Evolutionary conservation across 352 stramenopile species (phyloP).

Genomic region (Plasmopara muralis): DNA sequence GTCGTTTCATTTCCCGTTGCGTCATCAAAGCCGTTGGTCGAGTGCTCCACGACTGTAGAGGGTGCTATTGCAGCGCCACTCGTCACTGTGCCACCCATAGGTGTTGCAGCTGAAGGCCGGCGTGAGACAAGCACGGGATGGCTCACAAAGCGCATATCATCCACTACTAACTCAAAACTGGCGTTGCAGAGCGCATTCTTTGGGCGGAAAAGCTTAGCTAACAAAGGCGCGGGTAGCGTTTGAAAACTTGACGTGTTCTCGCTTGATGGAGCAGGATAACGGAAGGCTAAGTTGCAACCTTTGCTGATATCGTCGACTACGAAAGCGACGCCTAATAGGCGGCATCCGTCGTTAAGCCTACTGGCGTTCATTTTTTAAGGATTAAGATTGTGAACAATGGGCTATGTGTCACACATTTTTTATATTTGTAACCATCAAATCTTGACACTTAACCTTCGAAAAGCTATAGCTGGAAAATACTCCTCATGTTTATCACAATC

Average conservation of each 20-base stretch:
- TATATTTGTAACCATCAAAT: no score
- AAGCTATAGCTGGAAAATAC: no score
- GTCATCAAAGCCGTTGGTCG: constrained; percentile 1
- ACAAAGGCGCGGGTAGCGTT: constrained; percentile 57
- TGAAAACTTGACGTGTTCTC: constrained; percentile 69
- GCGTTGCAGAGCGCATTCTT: constrained; percentile 85
- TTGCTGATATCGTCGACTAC: constrained; percentile 88
- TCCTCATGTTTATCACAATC: no score
- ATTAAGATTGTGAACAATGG: no score
- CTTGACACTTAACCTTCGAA: no score
- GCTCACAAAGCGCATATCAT: constrained; percentile 82
- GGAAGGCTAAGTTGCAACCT: constrained; percentile 80
- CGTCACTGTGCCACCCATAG: constrained; percentile 8
- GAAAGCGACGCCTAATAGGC: constrained; percentile 64
- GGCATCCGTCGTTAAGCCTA: constrained; percentile 9
- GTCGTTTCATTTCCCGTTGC: constrained; percentile 53
- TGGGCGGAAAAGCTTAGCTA: constrained; percentile 83
- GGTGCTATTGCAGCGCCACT: constrained; percentile 6
- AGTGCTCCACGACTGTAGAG: constrained; percentile 18
- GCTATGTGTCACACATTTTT: no score
- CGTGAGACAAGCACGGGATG: constrained; percentile 72
- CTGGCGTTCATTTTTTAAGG: neutral
- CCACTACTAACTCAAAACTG: constrained; percentile 84
- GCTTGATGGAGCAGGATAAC: constrained; percentile 60
- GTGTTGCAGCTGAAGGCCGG: constrained; percentile 16